phyloP scores from a whole-genome alignment of 2,329 filamentous ascomycete genomes.

The Talaromyces sp. region DNA sequence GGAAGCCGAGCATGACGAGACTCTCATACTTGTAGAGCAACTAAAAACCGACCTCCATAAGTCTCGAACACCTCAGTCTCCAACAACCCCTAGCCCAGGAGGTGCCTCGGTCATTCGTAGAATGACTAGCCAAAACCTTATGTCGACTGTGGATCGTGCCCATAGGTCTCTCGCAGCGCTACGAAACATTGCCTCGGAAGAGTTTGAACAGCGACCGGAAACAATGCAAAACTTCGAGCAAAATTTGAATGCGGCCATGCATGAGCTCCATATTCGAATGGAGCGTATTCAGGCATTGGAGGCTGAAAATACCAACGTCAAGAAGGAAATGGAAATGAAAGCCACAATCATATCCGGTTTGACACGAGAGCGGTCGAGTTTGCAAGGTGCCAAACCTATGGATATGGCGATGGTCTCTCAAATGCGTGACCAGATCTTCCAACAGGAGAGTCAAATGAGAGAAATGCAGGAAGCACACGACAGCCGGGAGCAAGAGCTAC shows the following conservation, averaged over 20 bases:
- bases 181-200: constrained; percentile 80
- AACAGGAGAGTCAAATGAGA: constrained; percentile 77
- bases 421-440: constrained; percentile 81
- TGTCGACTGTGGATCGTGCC: constrained; percentile 77
- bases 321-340: constrained; percentile 96
- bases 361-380: constrained; percentile 85
- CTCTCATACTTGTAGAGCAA: constrained; percentile 82
- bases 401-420: constrained; percentile 88
- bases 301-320: constrained; percentile 73
- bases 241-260: constrained; percentile 87
- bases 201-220: constrained; percentile 78
- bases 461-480: constrained; percentile 69
- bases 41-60: constrained; percentile 83
- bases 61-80: constrained; percentile 65
- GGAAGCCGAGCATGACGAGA: constrained; percentile 75
- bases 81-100: constrained; percentile 39
- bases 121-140: constrained; percentile 86
- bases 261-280: constrained; percentile 80
- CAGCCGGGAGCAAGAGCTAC: constrained; percentile 71
- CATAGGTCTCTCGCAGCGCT: constrained; percentile 88
- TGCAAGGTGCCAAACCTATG: constrained; percentile 74
- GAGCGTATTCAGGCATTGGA: constrained; percentile 90
- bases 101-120: constrained; percentile 73
- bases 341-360: constrained; percentile 92
- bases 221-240: constrained; percentile 88